Evolutionary conservation across 768 basidiomycete genomes (phyloP).

Genomic region (Strobilomyces dryophilus): DNA sequence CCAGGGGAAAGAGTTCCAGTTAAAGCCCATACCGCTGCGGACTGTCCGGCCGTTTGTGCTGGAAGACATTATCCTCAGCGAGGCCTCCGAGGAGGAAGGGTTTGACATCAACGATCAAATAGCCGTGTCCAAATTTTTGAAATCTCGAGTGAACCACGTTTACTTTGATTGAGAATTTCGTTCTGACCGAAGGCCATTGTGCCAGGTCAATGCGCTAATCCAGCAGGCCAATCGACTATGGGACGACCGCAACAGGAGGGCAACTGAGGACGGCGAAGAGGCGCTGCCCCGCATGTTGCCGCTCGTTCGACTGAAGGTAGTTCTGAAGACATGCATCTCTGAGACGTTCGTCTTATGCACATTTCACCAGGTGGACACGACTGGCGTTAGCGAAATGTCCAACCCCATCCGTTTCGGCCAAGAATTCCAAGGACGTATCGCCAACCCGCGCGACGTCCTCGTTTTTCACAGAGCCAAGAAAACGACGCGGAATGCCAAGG

Average conservation of each 20-base stretch:
- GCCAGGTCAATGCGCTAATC: slow-evolving; percentile 75
- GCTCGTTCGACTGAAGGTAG: slow-evolving; percentile 78
- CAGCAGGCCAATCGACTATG: slow-evolving; percentile 56
- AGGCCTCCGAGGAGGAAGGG: slow-evolving; percentile 72
- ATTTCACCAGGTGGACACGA: slow-evolving; percentile 73
- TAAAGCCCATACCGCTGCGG: slow-evolving; percentile 82
- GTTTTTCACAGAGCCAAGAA: slow-evolving; percentile 86
- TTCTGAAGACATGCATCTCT: neutral
- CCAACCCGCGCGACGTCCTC: slow-evolving; percentile 92
- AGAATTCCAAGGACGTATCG: slow-evolving; percentile 85
- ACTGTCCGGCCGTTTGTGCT: slow-evolving; percentile 95
- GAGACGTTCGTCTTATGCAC: neutral
- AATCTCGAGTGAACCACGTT: slow-evolving; percentile 48
- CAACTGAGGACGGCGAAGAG: slow-evolving; percentile 58
- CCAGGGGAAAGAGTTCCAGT: slow-evolving; percentile 80
- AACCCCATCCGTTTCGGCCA: slow-evolving; percentile 98
- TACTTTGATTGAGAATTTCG: neutral
- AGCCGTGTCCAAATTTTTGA: slow-evolving; percentile 77
- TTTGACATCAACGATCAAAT: slow-evolving; percentile 79
- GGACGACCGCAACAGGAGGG: slow-evolving; percentile 31
- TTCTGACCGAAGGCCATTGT: slow-evolving; percentile 1
- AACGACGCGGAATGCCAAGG: slow-evolving; percentile 41
- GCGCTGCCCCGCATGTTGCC: slow-evolving; percentile 74
- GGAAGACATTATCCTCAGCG: slow-evolving; percentile 71
- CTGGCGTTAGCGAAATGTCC: slow-evolving; percentile 84